These are phyloP conservation scores for Geranomyces variabilis DNA, from an alignment of 192 early-diverging fungal species.

Conservation along the genomic window DNA sequence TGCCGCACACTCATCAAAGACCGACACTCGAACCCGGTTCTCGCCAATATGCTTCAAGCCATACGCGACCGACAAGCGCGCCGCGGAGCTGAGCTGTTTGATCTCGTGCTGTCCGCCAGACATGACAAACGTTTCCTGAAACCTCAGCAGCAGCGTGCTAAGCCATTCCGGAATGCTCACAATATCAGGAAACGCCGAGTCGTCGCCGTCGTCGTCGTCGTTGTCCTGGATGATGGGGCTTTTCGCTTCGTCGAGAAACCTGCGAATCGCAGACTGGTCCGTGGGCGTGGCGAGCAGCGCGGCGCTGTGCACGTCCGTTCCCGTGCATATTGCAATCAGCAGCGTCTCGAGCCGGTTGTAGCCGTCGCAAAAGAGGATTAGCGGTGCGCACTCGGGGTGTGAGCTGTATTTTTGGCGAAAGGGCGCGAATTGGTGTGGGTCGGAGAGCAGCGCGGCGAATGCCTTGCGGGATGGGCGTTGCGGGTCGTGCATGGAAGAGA, in stretches of 20 bases:
- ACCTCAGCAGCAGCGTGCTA: conserved; percentile 21
- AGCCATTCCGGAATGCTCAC: conserved; percentile 25
- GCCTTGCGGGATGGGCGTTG: conserved; percentile 8
- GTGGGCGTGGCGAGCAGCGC: background rate
- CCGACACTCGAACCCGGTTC: background rate
- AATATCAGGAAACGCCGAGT: conserved; percentile 1
- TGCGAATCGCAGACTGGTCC: background rate
- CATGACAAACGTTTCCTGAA: conserved; percentile 25
- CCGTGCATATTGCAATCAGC: conserved; percentile 4
- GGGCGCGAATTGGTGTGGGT: conserved; percentile 2
- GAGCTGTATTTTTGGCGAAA: conserved; percentile 9
- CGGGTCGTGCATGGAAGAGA: too few relatives aligned
- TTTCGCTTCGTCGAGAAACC: conserved; percentile 6
- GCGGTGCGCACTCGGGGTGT: background rate
- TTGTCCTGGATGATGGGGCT: background rate
- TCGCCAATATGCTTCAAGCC: background rate
- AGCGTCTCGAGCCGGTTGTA: conserved; percentile 11
- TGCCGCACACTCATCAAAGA: background rate
- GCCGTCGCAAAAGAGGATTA: conserved; percentile 22
- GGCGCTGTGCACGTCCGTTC: conserved; percentile 3
- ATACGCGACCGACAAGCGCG: conserved; percentile 3
- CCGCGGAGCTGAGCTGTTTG: background rate
- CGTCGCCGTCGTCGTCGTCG: background rate
- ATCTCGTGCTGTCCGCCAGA: conserved; percentile 24
- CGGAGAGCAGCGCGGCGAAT: conserved; percentile 9